Evolutionary conservation across 176 grass and related monocot genomes (phyloP).

Genomic region (Chrysopogon serrulatus): DNA sequence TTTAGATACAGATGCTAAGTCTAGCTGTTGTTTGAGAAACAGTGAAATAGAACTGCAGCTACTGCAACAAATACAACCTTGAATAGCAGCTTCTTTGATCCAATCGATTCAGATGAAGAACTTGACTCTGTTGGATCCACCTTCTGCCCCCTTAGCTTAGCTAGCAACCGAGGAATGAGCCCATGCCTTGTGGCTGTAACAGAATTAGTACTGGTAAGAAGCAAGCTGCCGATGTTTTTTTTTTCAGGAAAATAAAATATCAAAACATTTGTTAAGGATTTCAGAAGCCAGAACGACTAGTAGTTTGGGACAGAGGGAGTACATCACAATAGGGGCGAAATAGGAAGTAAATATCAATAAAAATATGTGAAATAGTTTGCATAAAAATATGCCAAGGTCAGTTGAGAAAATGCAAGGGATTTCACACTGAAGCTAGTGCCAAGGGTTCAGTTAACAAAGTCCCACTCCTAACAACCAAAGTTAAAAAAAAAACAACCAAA

Average conservation of each 20-base stretch:
- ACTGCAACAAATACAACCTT: slow-evolving; percentile 35
- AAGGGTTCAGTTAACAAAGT: neutral
- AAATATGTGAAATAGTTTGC: neutral
- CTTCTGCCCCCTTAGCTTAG: slow-evolving; percentile 40
- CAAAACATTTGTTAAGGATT: neutral
- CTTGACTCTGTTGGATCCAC: neutral
- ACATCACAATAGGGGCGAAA: neutral
- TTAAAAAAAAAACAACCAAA: neutral
- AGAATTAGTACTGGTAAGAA: slow-evolving; percentile 9
- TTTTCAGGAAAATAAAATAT: neutral
- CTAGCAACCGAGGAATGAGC: slow-evolving; percentile 33
- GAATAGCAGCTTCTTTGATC: slow-evolving; percentile 37
- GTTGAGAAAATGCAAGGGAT: neutral
- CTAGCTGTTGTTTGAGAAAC: slow-evolving; percentile 37
- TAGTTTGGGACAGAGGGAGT: neutral
- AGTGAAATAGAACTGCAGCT: slow-evolving; percentile 33
- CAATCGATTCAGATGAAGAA: slow-evolving; percentile 4
- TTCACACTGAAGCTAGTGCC: neutral
- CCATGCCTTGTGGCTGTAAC: slow-evolving; percentile 22
- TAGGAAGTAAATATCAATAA: neutral
- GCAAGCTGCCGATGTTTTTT: neutral
- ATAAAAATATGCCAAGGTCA: neutral
- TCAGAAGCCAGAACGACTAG: neutral
- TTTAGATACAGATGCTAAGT: neutral
- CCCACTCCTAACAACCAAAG: neutral